Percentiles rank a stretch among this genome's conserved stretches.
phyloP scores from a whole-genome alignment of 257 asterid species.

The Fraxinus americana region DNA sequence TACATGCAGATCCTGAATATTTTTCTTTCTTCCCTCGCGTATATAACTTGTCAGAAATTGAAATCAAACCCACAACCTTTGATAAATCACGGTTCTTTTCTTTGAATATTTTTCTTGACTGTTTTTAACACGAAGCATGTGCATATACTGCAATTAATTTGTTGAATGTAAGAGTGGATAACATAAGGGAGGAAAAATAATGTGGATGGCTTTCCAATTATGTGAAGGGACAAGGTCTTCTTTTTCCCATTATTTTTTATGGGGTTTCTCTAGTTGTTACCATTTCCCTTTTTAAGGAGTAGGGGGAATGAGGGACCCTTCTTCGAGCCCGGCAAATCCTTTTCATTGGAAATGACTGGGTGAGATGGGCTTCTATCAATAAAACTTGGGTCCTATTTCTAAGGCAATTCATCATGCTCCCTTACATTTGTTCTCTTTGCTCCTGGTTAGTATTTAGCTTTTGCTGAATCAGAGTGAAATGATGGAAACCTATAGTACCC shows the following conservation, averaged over 20 bases:
- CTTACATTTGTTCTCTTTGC: not conserved
- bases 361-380: constrained; percentile 2
- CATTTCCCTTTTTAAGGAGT: not conserved
- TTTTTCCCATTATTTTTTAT: not conserved
- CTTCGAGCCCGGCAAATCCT: not conserved
- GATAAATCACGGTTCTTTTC: not conserved
- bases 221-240: not conserved
- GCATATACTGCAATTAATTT: not conserved
- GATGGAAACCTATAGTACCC: not conserved
- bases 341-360: not conserved
- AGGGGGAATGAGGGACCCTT: not conserved
- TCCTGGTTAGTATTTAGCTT: constrained; percentile 1
- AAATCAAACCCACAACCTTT: not conserved
- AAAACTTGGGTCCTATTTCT: not conserved
- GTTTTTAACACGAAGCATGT: not conserved
- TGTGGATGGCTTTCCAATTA: not conserved
- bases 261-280: not conserved
- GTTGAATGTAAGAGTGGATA: not conserved
- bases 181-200: not conserved
- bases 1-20: not conserved
- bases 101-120: not conserved
- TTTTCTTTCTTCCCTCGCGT: not conserved
- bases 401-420: not conserved
- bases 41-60: not conserved
- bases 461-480: constrained; percentile 15